phyloP scores from a whole-genome alignment of 2,329 filamentous ascomycete genomes.

The Amylocarpus encephaloides region DNA sequence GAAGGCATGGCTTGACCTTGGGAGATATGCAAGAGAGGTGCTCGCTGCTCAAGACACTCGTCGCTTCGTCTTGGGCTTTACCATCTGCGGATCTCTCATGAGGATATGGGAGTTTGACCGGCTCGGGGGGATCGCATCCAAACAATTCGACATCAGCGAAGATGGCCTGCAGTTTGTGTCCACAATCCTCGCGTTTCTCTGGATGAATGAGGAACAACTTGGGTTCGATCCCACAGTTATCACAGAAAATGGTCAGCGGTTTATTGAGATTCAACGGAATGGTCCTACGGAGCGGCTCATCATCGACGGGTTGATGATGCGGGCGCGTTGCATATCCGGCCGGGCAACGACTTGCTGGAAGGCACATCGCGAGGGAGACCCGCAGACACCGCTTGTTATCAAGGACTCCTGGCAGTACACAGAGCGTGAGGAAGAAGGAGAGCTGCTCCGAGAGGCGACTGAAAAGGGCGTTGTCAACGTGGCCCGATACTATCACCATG shows the following conservation, averaged over 20 bases:
- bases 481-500: constrained; percentile 38
- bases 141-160: constrained; percentile 41
- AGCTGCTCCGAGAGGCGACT: constrained; percentile 35
- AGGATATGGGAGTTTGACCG: constrained; percentile 30
- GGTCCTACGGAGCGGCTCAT: constrained; percentile 36
- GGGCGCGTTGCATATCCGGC: constrained; percentile 32
- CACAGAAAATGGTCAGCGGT: constrained; percentile 29
- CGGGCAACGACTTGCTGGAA: constrained; percentile 41
- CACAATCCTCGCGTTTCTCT: constrained; percentile 38
- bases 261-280: constrained; percentile 37
- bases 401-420: constrained; percentile 41
- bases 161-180: constrained; percentile 37
- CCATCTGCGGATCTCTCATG: constrained; percentile 20
- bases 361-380: constrained; percentile 34
- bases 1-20: constrained; percentile 34
- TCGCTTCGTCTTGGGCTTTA: constrained; percentile 31
- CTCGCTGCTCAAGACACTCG: constrained; percentile 36
- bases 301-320: constrained; percentile 33
- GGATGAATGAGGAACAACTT: constrained; percentile 33
- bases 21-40: constrained; percentile 39
- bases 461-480: constrained; percentile 35
- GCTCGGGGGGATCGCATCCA: constrained; percentile 34
- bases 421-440: constrained; percentile 38
- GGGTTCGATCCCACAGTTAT: constrained; percentile 41
- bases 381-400: constrained; percentile 34